Base-by-base conservation (phyloP, 2,329 filamentous ascomycete genomes). In the Colletotrichum sojae region DNA sequence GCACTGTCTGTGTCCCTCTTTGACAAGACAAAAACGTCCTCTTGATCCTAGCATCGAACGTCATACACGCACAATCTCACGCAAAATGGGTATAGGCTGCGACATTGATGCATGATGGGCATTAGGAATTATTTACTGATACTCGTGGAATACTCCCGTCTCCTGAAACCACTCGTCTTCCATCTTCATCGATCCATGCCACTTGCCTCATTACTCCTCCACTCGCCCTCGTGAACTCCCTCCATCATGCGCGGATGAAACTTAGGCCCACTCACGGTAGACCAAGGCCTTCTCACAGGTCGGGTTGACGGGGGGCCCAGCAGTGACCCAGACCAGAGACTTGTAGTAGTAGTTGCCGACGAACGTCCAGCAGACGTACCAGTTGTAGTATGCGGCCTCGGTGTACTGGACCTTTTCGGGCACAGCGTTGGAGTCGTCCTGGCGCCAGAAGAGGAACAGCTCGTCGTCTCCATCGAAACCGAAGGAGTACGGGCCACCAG, bases 261-360 rank as follows among this genome's bases (percentile, higher is more conserved):
- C 18, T 3, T 10, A 18, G 15, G 20, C 58, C 52, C 55, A 66
- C 5, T 65, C 65, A 2, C 69, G 31, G 10, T 52, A 54, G 6
- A 71, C 69, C 15, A 13, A 15, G 6, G 70, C 69, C 2, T 16
- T 25, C 31, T 45, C 46, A 5, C 69, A 71, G 10, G 66, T 70
- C n/a, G 69, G 69, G 43, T 71, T 71, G 16, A 46, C 31, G 2
- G 69, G 55, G 18, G 12, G 22, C 5, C 69, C 69, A 22, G 16
- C 60, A 9, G 69, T 70, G 16, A 71, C 58, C 67, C 61, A 70
- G 18, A 60, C 67, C 36, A 71, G 67, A 16, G 61, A 13, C 6
- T 70, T 31, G 62, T 71, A 71, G 27, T 56, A 71, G 62, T 71
- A 71, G 15, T 69, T 63, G 57, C 69, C 69, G 45, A 71, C 67